Evolutionary conservation across 305 asterid species (phyloP), one percentile per base, ranked within the genome.

Genomic region (Fraxinus angustifolia): DNA sequence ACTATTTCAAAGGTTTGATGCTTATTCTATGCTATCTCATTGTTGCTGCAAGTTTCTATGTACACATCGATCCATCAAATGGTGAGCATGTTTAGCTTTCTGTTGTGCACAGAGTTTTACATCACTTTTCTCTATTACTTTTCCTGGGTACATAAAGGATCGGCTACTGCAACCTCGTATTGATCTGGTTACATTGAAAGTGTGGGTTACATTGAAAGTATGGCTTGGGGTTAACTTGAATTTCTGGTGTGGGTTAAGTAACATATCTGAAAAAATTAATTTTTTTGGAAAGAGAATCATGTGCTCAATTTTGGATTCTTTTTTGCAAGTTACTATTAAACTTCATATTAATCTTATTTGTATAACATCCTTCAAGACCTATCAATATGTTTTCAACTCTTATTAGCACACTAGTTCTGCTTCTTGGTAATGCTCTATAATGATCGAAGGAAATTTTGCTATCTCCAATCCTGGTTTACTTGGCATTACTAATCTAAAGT

Each of bases 11-110:
- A 87, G 99, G 99, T 36, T 83, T 96, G 90, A 94, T 96, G 99
- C 98, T 96, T 79, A 91, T 94, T 81, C 85, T 96, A 76, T 96
- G 98, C 91, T 96, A 96, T 88, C 92, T 96, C 88, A 94, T 96
- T 23, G 99, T 96, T 5, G 99, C 98, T 5, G 98, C 99, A 48
- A 94, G 98, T 89, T 96, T 94, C 96, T 96, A 92, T 80, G 98
- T 96, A 78, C 99, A 96, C 75, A 80, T 90, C 7, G 97, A 96
- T 88, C 94, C 90, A 70, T 38, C 95, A 70, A 84, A 86, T 7
- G 97, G 97, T 95, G 82, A 92, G 93, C 23, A 68, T 36, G 38
- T 30, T 68, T 30, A 30, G 4, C 74, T 68, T 68, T 68, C 74
- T 68, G 14, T 68, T 68, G 19, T 12, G 10, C 36, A 68, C 2